Evolutionary conservation across 495 filamentous ascomycete genomes (phyloP).

Genomic region (Talaromyces borbonicus): DNA sequence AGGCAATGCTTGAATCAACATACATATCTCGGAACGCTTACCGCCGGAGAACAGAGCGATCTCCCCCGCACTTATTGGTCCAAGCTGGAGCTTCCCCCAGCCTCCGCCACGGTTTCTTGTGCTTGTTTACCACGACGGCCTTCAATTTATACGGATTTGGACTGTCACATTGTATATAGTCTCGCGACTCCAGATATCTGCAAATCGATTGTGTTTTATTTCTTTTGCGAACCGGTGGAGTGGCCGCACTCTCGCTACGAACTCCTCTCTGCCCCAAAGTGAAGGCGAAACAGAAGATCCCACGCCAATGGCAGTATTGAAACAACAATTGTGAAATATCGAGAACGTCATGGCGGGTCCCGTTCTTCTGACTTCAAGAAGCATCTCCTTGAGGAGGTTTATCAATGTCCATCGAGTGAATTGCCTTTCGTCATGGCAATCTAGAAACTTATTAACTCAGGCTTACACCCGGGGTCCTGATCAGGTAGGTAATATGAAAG

Average conservation of each 20-base stretch:
- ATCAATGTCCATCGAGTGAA: not conserved
- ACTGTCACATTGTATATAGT: too few species aligned
- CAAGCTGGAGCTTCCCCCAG: not conserved
- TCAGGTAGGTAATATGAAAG: slow-evolving; percentile 22
- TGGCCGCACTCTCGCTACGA: too few species aligned
- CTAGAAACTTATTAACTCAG: slow-evolving; percentile 32
- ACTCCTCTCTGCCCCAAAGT: too few species aligned
- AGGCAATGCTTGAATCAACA: not conserved
- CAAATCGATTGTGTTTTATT: too few species aligned
- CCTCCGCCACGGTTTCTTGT: not conserved
- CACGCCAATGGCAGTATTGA: not conserved
- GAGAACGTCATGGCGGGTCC: too few species aligned
- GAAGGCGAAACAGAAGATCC: too few species aligned
- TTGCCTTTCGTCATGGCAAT: not conserved
- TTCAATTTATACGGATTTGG: too few species aligned
- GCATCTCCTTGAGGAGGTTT: not conserved
- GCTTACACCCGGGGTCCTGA: slow-evolving; percentile 37
- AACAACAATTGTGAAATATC: too few species aligned
- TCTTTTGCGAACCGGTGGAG: too few species aligned
- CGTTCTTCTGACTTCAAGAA: not conserved
- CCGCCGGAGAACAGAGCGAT: not conserved
- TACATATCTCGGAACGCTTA: not conserved
- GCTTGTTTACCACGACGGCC: too few species aligned
- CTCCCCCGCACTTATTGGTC: not conserved
- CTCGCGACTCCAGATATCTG: too few species aligned